Conservation (phyloP, 768 basidiomycete genomes). For the Rhizopogon roseolus region DNA sequence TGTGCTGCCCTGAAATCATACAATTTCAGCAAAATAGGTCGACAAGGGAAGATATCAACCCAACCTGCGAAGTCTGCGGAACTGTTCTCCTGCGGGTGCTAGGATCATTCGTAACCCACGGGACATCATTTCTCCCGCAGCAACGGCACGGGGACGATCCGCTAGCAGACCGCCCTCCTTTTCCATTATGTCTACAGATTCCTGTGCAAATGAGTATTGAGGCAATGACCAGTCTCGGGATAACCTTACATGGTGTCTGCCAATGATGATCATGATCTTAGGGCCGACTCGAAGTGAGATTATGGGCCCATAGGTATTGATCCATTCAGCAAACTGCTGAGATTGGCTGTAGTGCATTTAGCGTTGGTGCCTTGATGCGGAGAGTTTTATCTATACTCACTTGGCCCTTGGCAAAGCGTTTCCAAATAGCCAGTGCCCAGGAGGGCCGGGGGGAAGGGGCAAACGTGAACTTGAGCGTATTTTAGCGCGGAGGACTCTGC, state of each 20-base stretch:
- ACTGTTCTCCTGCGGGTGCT: constrained; percentile 51
- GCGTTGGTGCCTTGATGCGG: background rate
- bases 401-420: constrained; percentile 21
- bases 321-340: constrained; percentile 52
- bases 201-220: constrained; percentile 23
- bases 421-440: constrained; percentile 29
- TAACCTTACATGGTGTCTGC: constrained; percentile 31
- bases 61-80: constrained; percentile 58
- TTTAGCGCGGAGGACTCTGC: constrained; percentile 6
- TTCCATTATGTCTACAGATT: constrained; percentile 64
- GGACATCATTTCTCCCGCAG: constrained; percentile 55
- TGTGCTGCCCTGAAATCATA: constrained; percentile 43
- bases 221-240: background rate
- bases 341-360: constrained; percentile 17
- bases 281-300: constrained; percentile 51
- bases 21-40: background rate
- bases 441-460: constrained; percentile 26
- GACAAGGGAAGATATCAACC: constrained; percentile 1
- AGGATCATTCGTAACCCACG: constrained; percentile 56
- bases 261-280: constrained; percentile 26
- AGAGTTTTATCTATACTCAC: constrained; percentile 10
- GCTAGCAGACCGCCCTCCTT: constrained; percentile 54
- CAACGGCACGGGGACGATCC: constrained; percentile 50
- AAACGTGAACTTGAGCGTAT: constrained; percentile 11
- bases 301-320: constrained; percentile 56